Evolutionary conservation across 2,329 filamentous ascomycete species (phyloP), one percentile per base, ranked within the genome.

Genomic region (Sclerotinia subarctica): DNA sequence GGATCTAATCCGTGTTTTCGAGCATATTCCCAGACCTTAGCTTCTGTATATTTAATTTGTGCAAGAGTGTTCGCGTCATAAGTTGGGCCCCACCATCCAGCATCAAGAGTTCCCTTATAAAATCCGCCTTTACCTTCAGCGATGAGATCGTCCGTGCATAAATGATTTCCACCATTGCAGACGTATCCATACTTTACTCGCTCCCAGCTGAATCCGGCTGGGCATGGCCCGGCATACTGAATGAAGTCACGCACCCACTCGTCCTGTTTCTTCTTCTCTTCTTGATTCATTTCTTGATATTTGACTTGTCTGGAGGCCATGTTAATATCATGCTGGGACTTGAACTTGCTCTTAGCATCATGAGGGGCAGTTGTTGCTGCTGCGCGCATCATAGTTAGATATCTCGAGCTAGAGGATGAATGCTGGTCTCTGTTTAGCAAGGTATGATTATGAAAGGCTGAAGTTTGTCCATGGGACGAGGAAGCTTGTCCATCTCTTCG

Each of bases 91-190:
- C 64, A 66, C 64, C 64, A 66, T 8, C 64, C 64, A 13, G 15
- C 24, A 1, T 47, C 29, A 1, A 66, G 64, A 32, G 53, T 60
- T 24, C 64, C 64, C 1, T 13, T 11, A 24, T 62, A 72, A 15
- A 70, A 54, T 0, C 73, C 72, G 5, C 73, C 71, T 47, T 70
- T 71, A 2, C 72, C 72, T 64, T 74, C 70, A 6, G 69, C 70
- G 2, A 75, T 13, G 2, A 74, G 54, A 5, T 67, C 66, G 47
- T 75, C 72, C 2, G 69, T 69, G 8, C 72, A 69, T 10, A 68
- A 64, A 42, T 74, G 73, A 29, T 66, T 35, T 0, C 67, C 65
- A 1, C 70, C 72, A 15, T 63, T 52, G 49, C 73, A 75, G 19
- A 66, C 62, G 58, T 75, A 75, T 21, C 73, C 73, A 13, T 66